Percentiles rank a stretch among this genome's conserved stretches.
Evolutionary conservation across 2,329 filamentous ascomycete genomes (phyloP).

Genomic region (Ceratocystis cacaofunesta): DNA sequence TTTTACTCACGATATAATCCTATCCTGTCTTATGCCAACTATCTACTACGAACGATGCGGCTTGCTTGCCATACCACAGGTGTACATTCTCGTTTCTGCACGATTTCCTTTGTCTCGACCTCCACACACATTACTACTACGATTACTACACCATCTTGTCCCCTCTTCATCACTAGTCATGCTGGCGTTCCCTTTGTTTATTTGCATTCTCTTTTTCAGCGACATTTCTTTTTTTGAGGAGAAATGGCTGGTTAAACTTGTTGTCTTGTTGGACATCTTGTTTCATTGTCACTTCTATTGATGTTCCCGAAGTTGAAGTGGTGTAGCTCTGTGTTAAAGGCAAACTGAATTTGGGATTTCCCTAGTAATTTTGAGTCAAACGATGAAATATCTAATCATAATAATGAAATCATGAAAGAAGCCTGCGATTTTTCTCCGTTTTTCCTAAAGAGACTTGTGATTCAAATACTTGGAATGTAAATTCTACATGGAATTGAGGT

Average conservation of each 20-base stretch:
- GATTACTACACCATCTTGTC: neutral
- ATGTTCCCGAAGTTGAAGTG: neutral
- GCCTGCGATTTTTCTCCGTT: neutral
- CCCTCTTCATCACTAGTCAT: neutral
- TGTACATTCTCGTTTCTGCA: neutral
- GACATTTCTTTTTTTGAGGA: neutral
- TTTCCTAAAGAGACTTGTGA: neutral
- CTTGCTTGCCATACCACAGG: neutral
- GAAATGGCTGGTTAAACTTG: neutral
- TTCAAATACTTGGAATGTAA: too few relatives aligned
- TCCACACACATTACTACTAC: neutral
- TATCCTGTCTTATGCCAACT: neutral
- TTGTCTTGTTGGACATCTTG: neutral
- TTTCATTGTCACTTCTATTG: neutral
- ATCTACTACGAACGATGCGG: neutral
- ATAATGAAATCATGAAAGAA: slow-evolving; percentile 5
- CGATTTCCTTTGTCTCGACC: neutral
- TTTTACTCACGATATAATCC: neutral
- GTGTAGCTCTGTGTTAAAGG: neutral
- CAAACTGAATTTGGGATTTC: neutral
- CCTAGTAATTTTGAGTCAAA: neutral
- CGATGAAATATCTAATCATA: slow-evolving; percentile 1
- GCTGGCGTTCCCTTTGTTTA: neutral
- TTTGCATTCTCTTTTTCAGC: neutral
- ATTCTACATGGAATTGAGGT: too few relatives aligned